phyloP scores from a whole-genome alignment of 345 rosid genomes.

The Salix dunnii region DNA sequence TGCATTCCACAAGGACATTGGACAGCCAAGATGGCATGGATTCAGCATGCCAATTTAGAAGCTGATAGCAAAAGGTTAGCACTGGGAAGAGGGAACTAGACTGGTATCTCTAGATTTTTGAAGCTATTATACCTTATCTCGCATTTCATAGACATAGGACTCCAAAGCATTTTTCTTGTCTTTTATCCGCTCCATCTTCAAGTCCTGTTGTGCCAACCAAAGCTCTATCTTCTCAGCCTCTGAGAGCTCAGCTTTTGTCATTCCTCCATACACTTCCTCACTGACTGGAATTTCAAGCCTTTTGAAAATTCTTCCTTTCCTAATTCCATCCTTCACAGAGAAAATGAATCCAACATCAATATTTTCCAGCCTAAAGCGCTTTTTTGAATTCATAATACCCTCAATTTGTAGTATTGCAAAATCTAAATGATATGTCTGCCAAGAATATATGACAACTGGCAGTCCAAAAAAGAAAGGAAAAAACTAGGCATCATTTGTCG shows the following conservation, averaged over 20 bases:
- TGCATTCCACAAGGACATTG: too few relatives aligned
- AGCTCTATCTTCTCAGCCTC: slow-evolving; percentile 83
- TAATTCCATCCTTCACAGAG: neutral
- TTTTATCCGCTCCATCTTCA: slow-evolving; percentile 88
- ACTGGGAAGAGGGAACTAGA: slow-evolving; percentile 14
- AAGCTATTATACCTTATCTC: slow-evolving; percentile 61
- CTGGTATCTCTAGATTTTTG: neutral
- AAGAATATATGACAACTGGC: neutral
- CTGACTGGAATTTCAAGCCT: slow-evolving; percentile 56
- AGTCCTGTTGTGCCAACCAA: slow-evolving; percentile 89
- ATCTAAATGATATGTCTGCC: neutral
- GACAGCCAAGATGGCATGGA: too few relatives aligned
- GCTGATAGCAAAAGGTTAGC: neutral
- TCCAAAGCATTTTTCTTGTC: slow-evolving; percentile 91
- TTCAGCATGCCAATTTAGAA: neutral
- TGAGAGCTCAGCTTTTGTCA: slow-evolving; percentile 54
- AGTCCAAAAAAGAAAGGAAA: too few relatives aligned
- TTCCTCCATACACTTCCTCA: slow-evolving; percentile 63
- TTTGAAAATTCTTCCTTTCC: slow-evolving; percentile 59
- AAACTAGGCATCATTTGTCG: too few relatives aligned
- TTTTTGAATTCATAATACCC: neutral
- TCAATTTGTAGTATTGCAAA: neutral
- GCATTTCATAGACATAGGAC: slow-evolving; percentile 86
- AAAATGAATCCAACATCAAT: neutral
- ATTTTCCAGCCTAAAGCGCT: neutral